Conservation (phyloP, 2,329 filamentous ascomycete species). For the Lachnellula suecica region DNA sequence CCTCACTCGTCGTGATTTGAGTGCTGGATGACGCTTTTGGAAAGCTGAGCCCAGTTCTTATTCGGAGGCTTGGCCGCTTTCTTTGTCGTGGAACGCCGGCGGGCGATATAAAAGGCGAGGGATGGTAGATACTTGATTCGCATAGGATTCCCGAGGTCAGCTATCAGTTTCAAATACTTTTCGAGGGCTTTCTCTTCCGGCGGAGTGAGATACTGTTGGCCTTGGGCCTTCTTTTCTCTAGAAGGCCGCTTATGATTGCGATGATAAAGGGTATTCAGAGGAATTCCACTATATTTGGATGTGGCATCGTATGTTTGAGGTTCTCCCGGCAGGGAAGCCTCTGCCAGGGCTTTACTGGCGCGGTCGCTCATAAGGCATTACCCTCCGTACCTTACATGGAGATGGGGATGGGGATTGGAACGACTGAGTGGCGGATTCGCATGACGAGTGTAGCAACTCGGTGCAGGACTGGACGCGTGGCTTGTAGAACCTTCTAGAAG, state of each 20-base stretch:
- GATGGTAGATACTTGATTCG: constrained; percentile 11
- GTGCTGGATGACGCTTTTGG: constrained; percentile 18
- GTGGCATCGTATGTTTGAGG: neutral
- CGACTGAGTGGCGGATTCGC: too few species aligned
- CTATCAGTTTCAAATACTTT: constrained; percentile 8
- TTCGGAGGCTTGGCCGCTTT: constrained; percentile 10
- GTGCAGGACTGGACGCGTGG: too few species aligned
- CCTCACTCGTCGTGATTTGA: constrained; percentile 13
- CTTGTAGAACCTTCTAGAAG: too few species aligned
- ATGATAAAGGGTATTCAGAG: constrained; percentile 28
- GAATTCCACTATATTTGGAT: constrained; percentile 27
- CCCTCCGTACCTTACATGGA: neutral
- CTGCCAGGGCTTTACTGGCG: neutral
- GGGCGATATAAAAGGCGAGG: constrained; percentile 6
- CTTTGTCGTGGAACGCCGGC: constrained; percentile 9
- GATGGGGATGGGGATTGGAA: neutral
- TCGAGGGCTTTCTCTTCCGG: constrained; percentile 27
- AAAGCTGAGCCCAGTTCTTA: constrained; percentile 18
- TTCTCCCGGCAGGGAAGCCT: too few species aligned
- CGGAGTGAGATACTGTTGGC: constrained; percentile 29
- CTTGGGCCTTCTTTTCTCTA: constrained; percentile 27
- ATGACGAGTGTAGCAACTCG: too few species aligned
- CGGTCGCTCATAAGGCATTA: neutral
- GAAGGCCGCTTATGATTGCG: constrained; percentile 24
- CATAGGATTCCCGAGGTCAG: constrained; percentile 13